Conservation (phyloP, 2,329 filamentous ascomycete species). For the Botrytis pseudocinerea region DNA sequence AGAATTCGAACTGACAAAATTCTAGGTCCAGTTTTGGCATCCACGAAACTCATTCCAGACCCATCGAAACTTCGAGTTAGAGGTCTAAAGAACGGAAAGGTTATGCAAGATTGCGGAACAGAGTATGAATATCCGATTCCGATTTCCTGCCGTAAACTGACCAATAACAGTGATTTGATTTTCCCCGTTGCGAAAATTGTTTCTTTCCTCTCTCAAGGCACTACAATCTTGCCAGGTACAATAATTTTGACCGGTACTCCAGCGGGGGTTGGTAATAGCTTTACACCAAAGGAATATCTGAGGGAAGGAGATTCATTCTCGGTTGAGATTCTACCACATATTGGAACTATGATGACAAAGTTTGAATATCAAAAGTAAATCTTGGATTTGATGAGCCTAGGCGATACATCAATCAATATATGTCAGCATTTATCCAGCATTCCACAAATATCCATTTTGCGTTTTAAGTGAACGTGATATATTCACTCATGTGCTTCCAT, state of each 20-base stretch:
- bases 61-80: conserved; percentile 45
- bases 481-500: not conserved
- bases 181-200: conserved; percentile 50
- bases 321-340: conserved; percentile 50
- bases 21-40: conserved; percentile 50
- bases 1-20: conserved; percentile 31
- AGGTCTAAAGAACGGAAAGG: conserved; percentile 52
- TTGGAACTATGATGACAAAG: conserved; percentile 51
- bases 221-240: conserved; percentile 46
- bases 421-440: not conserved
- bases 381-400: not conserved
- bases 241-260: conserved; percentile 52
- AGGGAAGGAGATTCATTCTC: conserved; percentile 49
- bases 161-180: conserved; percentile 45
- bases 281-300: conserved; percentile 45
- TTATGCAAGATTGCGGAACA: conserved; percentile 46
- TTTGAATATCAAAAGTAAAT: conserved; percentile 42
- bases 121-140: conserved; percentile 41
- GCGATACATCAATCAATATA: not conserved
- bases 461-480: not conserved
- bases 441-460: not conserved
- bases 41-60: conserved; percentile 46
- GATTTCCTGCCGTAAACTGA: not conserved
- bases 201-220: conserved; percentile 45
- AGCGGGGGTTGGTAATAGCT: conserved; percentile 41